Conservation (phyloP, 129 eudicot genomes). For the Artemisia argyi region DNA sequence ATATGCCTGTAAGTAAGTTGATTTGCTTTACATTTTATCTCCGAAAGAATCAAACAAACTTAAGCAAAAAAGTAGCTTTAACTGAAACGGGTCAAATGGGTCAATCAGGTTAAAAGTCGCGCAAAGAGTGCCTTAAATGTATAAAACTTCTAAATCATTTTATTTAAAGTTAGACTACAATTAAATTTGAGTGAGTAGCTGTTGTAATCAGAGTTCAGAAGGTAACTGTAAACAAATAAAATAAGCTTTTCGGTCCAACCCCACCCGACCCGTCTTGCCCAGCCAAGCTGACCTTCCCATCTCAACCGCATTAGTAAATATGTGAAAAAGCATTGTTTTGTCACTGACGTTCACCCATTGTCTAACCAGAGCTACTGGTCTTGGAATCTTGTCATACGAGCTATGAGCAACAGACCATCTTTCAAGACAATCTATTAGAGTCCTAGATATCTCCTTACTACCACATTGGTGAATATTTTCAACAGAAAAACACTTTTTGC, state of each 20-base stretch:
- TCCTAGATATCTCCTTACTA: slow-evolving; percentile 38
- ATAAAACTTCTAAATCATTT: no score
- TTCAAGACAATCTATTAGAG: slow-evolving; percentile 47
- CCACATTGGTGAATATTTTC: slow-evolving; percentile 53
- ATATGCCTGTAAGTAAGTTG: background rate
- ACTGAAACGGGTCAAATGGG: no score
- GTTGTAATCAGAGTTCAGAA: no score
- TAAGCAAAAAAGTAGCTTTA: no score
- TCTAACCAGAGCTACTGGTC: slow-evolving; percentile 60
- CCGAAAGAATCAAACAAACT: slow-evolving; percentile 5
- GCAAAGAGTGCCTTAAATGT: no score
- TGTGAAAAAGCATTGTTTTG: background rate
- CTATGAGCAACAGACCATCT: slow-evolving; percentile 71
- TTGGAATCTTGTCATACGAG: slow-evolving; percentile 49
- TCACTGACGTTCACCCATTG: slow-evolving; percentile 88
- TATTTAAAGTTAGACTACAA: no score
- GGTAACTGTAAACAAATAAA: slow-evolving; percentile 2
- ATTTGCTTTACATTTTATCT: background rate
- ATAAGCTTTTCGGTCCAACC: background rate
- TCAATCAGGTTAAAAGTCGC: no score
- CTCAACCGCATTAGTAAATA: background rate
- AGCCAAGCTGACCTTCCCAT: background rate
- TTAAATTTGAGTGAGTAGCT: no score
- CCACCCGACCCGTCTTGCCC: background rate
- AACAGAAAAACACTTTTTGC: slow-evolving; percentile 58